These are phyloP conservation scores for Arachnopeziza araneosa DNA, from an alignment of 2,329 filamentous ascomycete species.

Conservation along the genomic window DNA sequence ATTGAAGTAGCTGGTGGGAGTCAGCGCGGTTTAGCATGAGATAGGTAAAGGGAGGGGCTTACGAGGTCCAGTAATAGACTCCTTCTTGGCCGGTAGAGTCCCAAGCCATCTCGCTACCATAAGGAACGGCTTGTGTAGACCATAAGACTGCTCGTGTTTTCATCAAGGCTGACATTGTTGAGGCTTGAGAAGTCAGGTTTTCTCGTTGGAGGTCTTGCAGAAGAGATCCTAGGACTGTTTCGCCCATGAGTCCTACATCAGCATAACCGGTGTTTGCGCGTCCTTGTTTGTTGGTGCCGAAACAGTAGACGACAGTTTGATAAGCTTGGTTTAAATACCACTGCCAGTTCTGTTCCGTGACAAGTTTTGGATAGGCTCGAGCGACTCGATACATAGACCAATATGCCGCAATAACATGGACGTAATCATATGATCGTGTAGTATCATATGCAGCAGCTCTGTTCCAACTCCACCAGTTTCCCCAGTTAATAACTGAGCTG, in stretches of 20 bases:
- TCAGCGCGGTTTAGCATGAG: slow-evolving; percentile 35
- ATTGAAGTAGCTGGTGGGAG: no score
- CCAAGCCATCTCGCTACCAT: slow-evolving; percentile 58
- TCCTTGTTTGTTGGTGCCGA: slow-evolving; percentile 21
- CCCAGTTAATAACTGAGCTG: slow-evolving; percentile 40
- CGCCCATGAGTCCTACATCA: slow-evolving; percentile 51
- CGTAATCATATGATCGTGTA: slow-evolving; percentile 53
- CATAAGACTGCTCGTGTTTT: slow-evolving; percentile 12
- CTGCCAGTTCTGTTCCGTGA: slow-evolving; percentile 38
- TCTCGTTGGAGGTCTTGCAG: slow-evolving; percentile 46
- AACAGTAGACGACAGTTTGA: slow-evolving; percentile 40
- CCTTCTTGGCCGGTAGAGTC: slow-evolving; percentile 58
- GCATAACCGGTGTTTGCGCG: slow-evolving; percentile 37
- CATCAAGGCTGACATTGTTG: slow-evolving; percentile 41
- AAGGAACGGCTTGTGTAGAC: slow-evolving; percentile 33
- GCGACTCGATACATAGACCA: slow-evolving; percentile 53
- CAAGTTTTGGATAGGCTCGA: slow-evolving; percentile 40
- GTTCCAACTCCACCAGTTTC: slow-evolving; percentile 47
- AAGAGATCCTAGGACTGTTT: slow-evolving; percentile 50
- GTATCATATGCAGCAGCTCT: slow-evolving; percentile 39
- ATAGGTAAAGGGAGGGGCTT: slow-evolving; percentile 30
- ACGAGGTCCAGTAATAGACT: slow-evolving; percentile 48
- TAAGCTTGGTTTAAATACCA: slow-evolving; percentile 54
- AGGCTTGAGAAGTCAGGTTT: slow-evolving; percentile 35
- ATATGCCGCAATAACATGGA: slow-evolving; percentile 33